These are phyloP conservation scores for Monosiga brevicollis DNA, from an alignment of 78 protist genomes.

Conservation along the genomic window DNA sequence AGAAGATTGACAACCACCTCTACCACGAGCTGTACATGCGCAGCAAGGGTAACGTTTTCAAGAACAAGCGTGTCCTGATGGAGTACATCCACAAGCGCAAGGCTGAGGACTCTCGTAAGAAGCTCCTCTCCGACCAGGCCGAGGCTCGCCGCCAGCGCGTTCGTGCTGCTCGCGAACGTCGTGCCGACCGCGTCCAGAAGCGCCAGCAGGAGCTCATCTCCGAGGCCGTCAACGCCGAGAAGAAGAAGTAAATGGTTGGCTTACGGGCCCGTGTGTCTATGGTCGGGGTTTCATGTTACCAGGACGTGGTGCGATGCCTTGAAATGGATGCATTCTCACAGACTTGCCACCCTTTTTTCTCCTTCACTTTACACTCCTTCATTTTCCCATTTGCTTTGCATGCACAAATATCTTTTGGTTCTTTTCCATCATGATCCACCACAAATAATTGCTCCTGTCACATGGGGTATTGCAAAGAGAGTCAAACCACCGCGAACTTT, in stretches of 20 bases:
- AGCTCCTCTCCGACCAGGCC: constrained; percentile 76
- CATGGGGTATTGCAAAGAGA: no score
- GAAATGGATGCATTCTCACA: no score
- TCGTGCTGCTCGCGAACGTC: constrained; percentile 48
- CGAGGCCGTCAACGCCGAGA: background rate
- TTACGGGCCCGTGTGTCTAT: no score
- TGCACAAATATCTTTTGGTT: no score
- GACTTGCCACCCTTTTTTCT: no score
- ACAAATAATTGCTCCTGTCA: no score
- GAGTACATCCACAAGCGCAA: constrained; percentile 89
- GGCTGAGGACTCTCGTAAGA: constrained; percentile 76
- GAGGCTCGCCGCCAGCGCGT: constrained; percentile 86
- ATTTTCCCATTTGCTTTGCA: no score
- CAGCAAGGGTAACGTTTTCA: constrained; percentile 97
- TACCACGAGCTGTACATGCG: constrained; percentile 93
- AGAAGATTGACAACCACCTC: constrained; percentile 91
- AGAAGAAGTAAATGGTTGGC: background rate
- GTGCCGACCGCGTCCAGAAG: constrained; percentile 21
- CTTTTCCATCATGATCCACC: no score
- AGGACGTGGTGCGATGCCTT: no score
- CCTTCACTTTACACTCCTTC: no score
- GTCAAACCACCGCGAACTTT: no score
- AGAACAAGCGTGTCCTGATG: constrained; percentile 95
- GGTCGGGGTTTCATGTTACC: no score
- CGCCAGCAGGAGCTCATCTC: constrained; percentile 1